These are phyloP conservation scores for Cercospora nicotianae DNA, from an alignment of 2,329 filamentous ascomycete genomes.

Conservation along the genomic window DNA sequence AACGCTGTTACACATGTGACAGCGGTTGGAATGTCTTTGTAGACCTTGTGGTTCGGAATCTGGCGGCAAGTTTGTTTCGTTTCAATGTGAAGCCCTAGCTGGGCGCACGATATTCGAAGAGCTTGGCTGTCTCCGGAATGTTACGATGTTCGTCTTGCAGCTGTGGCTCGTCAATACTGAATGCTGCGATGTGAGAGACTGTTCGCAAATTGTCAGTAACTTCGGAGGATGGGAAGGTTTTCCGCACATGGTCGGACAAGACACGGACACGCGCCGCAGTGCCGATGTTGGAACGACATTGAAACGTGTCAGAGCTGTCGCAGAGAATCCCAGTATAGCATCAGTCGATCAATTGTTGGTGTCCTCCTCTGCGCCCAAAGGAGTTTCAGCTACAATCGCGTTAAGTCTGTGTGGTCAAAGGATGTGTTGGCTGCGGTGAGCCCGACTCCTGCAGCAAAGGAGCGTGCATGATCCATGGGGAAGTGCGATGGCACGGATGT, in stretches of 20 bases:
- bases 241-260: slow-evolving; percentile 10
- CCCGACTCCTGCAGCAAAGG: background rate
- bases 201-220: background rate
- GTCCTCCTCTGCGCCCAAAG: background rate
- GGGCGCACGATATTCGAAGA: background rate
- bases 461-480: slow-evolving; percentile 5
- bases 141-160: background rate
- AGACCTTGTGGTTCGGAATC: background rate
- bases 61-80: background rate
- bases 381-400: background rate
- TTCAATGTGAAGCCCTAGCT: background rate
- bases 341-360: background rate
- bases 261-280: background rate
- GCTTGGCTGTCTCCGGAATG: background rate
- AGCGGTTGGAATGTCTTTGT: background rate
- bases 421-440: slow-evolving; percentile 1
- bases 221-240: background rate
- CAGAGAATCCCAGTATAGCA: background rate
- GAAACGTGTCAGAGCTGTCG: background rate
- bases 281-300: slow-evolving; percentile 6
- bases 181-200: background rate
- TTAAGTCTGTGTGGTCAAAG: background rate
- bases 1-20: background rate
- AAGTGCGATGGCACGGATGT: background rate
- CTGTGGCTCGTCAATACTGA: background rate